Base-by-base conservation (phyloP, 78 protist genomes). In the Monocercomonoides exilis region DNA sequence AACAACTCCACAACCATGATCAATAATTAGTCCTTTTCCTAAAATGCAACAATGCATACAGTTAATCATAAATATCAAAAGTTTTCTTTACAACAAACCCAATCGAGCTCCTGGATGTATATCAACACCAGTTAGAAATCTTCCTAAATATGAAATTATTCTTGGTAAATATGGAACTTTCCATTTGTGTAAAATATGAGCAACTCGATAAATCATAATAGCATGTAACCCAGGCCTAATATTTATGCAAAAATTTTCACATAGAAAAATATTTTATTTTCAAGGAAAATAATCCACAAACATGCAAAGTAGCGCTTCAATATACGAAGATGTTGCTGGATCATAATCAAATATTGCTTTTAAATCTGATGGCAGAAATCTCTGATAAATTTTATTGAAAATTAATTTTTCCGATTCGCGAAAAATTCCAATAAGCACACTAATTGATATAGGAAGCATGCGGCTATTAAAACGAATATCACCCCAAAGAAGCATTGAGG, bases 81-180 rank as follows among this genome's bases (percentile, higher is more conserved):
- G 70, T 29, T 29, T 5, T 32, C 32, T 80, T 35, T 80, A 11
- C 38, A 6, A 1, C 35, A n/a, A 43, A 1, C 89, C 89, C n/a
- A 87, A n/a, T 4, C 38, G 77, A 29, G 89, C 89, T 2, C 90
- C 90, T 0, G 90, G 90, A 41, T 88, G 90, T 36, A 88, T 88
- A 2, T 88, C 90, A 6, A 88, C 43, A 5, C 35, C 34, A 5
- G 87, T 77, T 33, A 88, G 1, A 11, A 88, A 80, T 1, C 90
- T n/a, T n/a, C 34, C 0, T 0, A 79, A 1, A 1, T 79, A 54
- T 3, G 86, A 43, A 1, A 87, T 1, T 1, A 87, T 2, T 3
- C 45, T 32, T 0, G 89, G 41, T 0, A 87, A 2, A 2, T 77
- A 34, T 1, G 35, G 44, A 41, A 54, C 1, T n/a, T 45, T 21